Conservation (phyloP, 345 rosid species). For the Brassica nigra region DNA sequence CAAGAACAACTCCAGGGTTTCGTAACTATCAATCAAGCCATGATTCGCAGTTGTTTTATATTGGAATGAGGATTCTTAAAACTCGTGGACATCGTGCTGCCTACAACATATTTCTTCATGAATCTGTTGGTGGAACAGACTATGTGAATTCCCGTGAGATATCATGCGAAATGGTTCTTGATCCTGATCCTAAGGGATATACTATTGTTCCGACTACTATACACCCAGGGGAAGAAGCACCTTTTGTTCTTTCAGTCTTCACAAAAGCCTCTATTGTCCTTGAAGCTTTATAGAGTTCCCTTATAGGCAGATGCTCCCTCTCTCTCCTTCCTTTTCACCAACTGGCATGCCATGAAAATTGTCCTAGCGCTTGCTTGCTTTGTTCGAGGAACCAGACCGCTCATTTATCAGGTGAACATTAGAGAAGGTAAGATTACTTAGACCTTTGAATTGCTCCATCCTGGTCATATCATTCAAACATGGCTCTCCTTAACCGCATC, state of each 20-base stretch:
- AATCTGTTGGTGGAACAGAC: conserved; percentile 99
- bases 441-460: not conserved
- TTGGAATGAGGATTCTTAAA: conserved; percentile 97
- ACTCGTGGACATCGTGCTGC: conserved; percentile 98
- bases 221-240: conserved; percentile 99
- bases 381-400: conserved; percentile 37
- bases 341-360: conserved; percentile 33
- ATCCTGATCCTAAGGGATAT: conserved; percentile 99
- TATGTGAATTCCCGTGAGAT: conserved; percentile 99
- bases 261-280: conserved; percentile 82
- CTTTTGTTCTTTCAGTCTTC: conserved; percentile 96
- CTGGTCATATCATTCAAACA: conserved; percentile 4
- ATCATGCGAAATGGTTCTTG: conserved; percentile 99
- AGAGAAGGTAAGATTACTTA: conserved; percentile 16
- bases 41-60: conserved; percentile 92
- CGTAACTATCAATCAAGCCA: conserved; percentile 93
- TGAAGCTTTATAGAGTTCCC: conserved; percentile 64
- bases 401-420: not conserved
- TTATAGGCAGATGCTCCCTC: not conserved
- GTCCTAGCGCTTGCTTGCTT: conserved; percentile 43
- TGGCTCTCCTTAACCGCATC: not conserved
- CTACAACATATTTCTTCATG: conserved; percentile 91
- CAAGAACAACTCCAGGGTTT: conserved; percentile 94
- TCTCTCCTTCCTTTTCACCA: conserved; percentile 32
- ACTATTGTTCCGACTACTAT: conserved; percentile 98